A percentile compares a stretch with the other conserved stretches of the same genome.
Conservation (phyloP, 345 rosid genomes). For the Pistacia integerrima region DNA sequence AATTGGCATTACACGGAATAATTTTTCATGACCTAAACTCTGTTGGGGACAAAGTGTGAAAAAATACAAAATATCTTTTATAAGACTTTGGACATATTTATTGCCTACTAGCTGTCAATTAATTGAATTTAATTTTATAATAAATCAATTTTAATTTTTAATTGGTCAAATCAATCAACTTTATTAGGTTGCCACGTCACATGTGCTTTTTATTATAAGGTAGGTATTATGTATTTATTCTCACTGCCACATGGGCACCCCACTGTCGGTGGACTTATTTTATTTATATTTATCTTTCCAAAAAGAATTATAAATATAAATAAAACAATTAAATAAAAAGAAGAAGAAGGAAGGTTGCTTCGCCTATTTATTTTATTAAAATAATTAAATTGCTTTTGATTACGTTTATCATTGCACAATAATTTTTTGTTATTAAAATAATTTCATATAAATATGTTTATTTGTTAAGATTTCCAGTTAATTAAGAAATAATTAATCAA, state of each 20-base stretch:
- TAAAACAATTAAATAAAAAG: too few species aligned
- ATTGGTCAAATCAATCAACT: neutral
- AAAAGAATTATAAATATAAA: neutral
- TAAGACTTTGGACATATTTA: neutral
- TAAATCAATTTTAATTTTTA: neutral
- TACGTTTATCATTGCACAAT: neutral
- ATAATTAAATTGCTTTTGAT: neutral
- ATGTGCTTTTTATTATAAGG: neutral
- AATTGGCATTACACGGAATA: neutral
- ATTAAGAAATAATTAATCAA: neutral
- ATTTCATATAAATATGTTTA: too few species aligned
- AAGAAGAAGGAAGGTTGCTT: too few species aligned
- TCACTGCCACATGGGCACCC: slow-evolving; percentile 6
- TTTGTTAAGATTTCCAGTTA: too few species aligned
- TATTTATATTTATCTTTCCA: neutral
- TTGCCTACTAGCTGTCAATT: slow-evolving; percentile 1
- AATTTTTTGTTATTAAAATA: too few species aligned
- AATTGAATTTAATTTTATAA: neutral
- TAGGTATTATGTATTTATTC: neutral
- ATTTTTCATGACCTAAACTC: neutral
- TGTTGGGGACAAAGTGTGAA: neutral
- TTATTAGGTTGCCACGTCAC: slow-evolving; percentile 3
- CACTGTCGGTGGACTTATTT: slow-evolving; percentile 8
- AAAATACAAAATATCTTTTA: neutral
- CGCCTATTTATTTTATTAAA: neutral